Evolutionary conservation across 2,329 filamentous ascomycete species (phyloP).

Genomic region (Aspergillus fijiensis): DNA sequence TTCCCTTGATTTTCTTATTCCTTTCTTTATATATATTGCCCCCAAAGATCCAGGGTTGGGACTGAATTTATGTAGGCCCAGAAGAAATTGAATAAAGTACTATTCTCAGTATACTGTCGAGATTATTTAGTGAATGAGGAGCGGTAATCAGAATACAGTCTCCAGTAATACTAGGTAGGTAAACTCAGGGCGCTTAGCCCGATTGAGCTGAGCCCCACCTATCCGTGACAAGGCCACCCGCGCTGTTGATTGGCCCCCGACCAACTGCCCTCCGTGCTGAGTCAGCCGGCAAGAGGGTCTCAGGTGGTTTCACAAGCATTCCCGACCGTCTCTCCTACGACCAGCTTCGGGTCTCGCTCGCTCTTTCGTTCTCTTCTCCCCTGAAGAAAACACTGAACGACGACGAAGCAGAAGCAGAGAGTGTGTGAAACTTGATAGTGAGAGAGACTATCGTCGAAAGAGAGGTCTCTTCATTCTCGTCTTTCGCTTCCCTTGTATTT

Average conservation of each 20-base stretch:
- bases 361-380: conserved; percentile 6
- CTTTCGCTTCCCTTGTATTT: not conserved
- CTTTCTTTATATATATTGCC: not conserved
- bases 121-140: too few relatives aligned
- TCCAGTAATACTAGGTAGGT: not conserved
- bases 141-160: too few relatives aligned
- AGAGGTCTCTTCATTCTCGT: not conserved
- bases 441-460: too few relatives aligned
- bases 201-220: not conserved
- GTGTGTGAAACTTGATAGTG: not conserved
- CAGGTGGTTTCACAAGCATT: conserved; percentile 21
- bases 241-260: conserved; percentile 8
- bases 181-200: not conserved
- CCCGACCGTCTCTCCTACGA: conserved; percentile 23
- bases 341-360: conserved; percentile 6
- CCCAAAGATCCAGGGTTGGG: not conserved
- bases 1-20: not conserved
- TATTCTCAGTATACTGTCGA: too few relatives aligned
- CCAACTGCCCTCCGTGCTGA: conserved; percentile 16
- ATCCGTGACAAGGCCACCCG: conserved; percentile 1
- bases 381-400: conserved; percentile 15
- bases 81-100: too few relatives aligned
- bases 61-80: not conserved
- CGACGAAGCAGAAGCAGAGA: not conserved
- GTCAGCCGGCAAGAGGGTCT: conserved; percentile 16